Evolutionary conservation across 1,139 yeast genomes (phyloP).

Genomic region (Zygosaccharomyces pseudobailii): DNA sequence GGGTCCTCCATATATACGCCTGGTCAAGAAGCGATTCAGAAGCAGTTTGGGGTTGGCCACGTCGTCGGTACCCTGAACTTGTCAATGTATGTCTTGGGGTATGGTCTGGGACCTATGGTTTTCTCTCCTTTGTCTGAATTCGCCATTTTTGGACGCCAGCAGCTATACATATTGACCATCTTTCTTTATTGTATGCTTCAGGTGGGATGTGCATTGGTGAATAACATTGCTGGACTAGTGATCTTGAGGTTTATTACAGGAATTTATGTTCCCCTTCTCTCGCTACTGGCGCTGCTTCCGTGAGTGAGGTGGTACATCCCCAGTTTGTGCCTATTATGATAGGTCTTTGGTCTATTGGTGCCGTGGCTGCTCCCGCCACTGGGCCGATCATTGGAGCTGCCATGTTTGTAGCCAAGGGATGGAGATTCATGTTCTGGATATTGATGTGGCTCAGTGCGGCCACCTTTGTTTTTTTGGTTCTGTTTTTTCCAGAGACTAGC

Average conservation of each 20-base stretch:
- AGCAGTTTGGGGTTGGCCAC: constrained; percentile 41
- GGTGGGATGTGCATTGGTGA: constrained; percentile 52
- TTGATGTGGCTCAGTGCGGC: constrained; percentile 38
- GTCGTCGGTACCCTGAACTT: constrained; percentile 46
- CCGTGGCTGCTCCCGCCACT: constrained; percentile 53
- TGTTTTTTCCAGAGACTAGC: constrained; percentile 48
- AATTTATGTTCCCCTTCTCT: constrained; percentile 50
- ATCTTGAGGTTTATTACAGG: constrained; percentile 50
- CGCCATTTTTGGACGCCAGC: constrained; percentile 47
- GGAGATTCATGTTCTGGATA: constrained; percentile 46
- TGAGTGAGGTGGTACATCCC: constrained; percentile 41
- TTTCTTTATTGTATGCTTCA: constrained; percentile 52
- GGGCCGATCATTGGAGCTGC: constrained; percentile 59
- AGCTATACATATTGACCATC: constrained; percentile 47
- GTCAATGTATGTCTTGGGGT: constrained; percentile 52
- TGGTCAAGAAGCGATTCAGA: constrained; percentile 41
- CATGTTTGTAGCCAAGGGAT: constrained; percentile 40
- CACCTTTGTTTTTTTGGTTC: constrained; percentile 33
- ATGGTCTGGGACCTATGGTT: constrained; percentile 51
- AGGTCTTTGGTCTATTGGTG: constrained; percentile 47
- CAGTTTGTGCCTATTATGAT: constrained; percentile 40
- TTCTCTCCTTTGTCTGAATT: constrained; percentile 49
- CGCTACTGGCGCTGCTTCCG: constrained; percentile 53
- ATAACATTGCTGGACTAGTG: constrained; percentile 46
- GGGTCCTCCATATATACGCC: constrained; percentile 59